A percentile compares a stretch with the other conserved stretches of the same genome.
Evolutionary conservation across 352 stramenopile genomes (phyloP).

Genomic region (Sclerospora graminicola): DNA sequence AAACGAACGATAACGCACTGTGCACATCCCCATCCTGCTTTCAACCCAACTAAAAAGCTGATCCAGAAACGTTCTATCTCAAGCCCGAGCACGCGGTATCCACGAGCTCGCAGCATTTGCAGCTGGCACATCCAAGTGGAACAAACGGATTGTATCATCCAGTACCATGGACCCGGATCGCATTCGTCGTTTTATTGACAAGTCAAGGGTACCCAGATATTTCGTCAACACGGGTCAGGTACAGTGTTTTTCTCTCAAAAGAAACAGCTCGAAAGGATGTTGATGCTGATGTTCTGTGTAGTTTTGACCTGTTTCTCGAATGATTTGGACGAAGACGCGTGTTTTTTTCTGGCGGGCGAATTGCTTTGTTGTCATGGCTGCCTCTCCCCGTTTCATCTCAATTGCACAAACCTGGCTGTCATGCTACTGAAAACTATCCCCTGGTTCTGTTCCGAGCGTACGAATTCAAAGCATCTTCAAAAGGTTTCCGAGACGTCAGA

Average conservation of each 20-base stretch:
- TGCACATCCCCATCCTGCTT: constrained; percentile 4
- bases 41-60: constrained; percentile 14
- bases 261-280: too few species aligned
- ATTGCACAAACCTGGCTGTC: constrained; percentile 61
- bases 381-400: constrained; percentile 63
- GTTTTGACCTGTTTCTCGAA: constrained; percentile 18
- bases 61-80: constrained; percentile 35
- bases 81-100: too few species aligned
- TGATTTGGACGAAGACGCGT: constrained; percentile 73
- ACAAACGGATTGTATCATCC: too few species aligned
- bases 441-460: constrained; percentile 67
- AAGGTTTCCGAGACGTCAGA: constrained; percentile 13
- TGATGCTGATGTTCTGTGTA: constrained; percentile 2
- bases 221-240: too few species aligned
- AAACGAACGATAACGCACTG: too few species aligned
- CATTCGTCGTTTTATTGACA: too few species aligned
- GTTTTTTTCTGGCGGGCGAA: constrained; percentile 75
- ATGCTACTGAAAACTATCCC: constrained; percentile 39
- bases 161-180: too few species aligned
- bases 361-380: too few species aligned
- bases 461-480: constrained; percentile 27
- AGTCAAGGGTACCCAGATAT: constrained; percentile 48
- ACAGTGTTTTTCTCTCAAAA: too few species aligned
- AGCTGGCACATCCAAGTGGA: too few species aligned
- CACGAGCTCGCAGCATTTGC: too few species aligned